Conservation (phyloP, 768 basidiomycete species). For the Cystofilobasidium bisporidii region DNA sequence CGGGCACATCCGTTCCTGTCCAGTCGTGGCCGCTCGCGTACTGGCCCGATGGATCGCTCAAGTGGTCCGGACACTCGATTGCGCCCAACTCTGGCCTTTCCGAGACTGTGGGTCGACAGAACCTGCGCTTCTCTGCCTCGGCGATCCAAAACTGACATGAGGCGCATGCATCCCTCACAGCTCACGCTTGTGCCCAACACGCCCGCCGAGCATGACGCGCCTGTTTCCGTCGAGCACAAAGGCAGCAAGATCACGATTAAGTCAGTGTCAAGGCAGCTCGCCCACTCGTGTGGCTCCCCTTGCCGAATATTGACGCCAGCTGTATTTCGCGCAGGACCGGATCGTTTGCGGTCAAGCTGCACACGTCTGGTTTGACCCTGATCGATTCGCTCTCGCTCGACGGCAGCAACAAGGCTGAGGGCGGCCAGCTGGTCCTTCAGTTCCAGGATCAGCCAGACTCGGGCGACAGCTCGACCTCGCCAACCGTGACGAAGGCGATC, state of each 20-base stretch:
- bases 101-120: slow-evolving; percentile 8
- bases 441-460: slow-evolving; percentile 11
- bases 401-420: slow-evolving; percentile 8
- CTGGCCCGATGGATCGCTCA: slow-evolving; percentile 14
- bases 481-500: background rate
- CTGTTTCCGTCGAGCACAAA: slow-evolving; percentile 1
- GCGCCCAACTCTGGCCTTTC: background rate
- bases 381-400: slow-evolving; percentile 3
- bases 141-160: no score
- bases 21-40: slow-evolving; percentile 14
- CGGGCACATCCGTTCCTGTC: slow-evolving; percentile 4
- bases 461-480: background rate
- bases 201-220: background rate
- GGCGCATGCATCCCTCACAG: no score
- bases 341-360: background rate
- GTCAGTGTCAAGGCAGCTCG: no score
- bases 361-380: background rate
- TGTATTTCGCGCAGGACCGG: background rate
- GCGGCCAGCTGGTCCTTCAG: slow-evolving; percentile 14
- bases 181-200: slow-evolving; percentile 8
- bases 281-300: no score
- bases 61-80: slow-evolving; percentile 15
- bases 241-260: background rate
- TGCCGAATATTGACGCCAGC: no score
- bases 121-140: no score